Percentiles rank a stretch among this genome's conserved stretches.
Evolutionary conservation across 768 basidiomycete genomes (phyloP).

Genomic region (Amanita exitialis): DNA sequence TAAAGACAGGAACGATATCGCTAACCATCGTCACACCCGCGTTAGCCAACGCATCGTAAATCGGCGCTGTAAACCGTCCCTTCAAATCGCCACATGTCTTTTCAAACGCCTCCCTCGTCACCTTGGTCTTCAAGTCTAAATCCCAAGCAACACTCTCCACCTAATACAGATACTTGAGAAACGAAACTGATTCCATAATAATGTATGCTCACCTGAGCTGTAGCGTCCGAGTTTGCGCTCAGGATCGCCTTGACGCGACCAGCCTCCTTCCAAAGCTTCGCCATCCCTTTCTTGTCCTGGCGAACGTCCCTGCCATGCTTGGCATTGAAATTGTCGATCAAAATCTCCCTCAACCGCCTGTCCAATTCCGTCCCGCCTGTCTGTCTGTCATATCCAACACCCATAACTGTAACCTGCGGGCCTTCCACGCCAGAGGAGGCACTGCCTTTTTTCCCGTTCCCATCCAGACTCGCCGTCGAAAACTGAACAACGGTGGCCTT

Average conservation of each 20-base stretch:
- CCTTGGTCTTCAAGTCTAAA: slow-evolving; percentile 76
- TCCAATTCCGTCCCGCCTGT: slow-evolving; percentile 83
- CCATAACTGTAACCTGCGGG: slow-evolving; percentile 70
- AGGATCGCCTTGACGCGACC: slow-evolving; percentile 83
- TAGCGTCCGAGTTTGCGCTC: slow-evolving; percentile 83
- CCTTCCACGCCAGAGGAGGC: slow-evolving; percentile 21
- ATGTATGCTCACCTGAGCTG: slow-evolving; percentile 44
- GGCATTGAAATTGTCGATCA: slow-evolving; percentile 64
- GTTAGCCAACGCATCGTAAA: slow-evolving; percentile 58
- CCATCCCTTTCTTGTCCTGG: slow-evolving; percentile 75
- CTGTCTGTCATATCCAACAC: slow-evolving; percentile 70
- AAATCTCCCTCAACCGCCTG: slow-evolving; percentile 68
- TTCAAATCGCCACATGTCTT: slow-evolving; percentile 57
- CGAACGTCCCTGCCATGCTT: slow-evolving; percentile 63
- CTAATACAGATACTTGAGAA: slow-evolving; percentile 21
- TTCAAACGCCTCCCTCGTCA: slow-evolving; percentile 78
- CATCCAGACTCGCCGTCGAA: slow-evolving; percentile 29
- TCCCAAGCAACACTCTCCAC: slow-evolving; percentile 88
- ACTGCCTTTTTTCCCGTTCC: slow-evolving; percentile 32
- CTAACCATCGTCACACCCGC: slow-evolving; percentile 62
- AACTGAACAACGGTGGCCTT: slow-evolving; percentile 73
- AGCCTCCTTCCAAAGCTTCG: slow-evolving; percentile 92
- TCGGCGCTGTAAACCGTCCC: slow-evolving; percentile 53
- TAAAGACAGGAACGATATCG: slow-evolving; percentile 1
- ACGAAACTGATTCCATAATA: neutral